Percentiles rank a stretch among this genome's conserved stretches.
Conservation (phyloP, 179 eudicot genomes). For the Drosera spatulata region DNA sequence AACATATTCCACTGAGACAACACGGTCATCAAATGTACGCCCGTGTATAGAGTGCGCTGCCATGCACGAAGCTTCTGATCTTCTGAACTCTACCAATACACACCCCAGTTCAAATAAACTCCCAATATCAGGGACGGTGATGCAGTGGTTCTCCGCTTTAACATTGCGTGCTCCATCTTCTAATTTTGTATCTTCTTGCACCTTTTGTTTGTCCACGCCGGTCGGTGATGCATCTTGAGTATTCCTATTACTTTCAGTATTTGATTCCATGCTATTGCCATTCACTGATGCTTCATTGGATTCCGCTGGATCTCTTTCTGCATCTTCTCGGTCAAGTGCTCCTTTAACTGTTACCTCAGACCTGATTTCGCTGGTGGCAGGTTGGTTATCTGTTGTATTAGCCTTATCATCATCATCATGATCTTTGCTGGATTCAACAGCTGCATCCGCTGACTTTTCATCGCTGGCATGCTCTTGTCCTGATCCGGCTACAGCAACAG, state of each 20-base stretch:
- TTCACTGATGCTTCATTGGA: conserved; percentile 4
- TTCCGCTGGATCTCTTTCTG: not conserved
- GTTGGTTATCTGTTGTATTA: no score
- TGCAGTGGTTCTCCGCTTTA: conserved; percentile 12
- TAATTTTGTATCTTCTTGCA: conserved; percentile 10
- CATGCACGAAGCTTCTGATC: conserved; percentile 65
- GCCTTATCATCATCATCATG: conserved; percentile 4
- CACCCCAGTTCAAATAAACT: conserved; percentile 46
- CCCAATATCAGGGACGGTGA: conserved; percentile 5
- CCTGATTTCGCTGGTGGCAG: no score
- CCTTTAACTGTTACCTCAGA: conserved; percentile 3
- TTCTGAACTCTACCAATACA: conserved; percentile 66
- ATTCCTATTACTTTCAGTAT: conserved; percentile 8
- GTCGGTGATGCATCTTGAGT: conserved; percentile 15
- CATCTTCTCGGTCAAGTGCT: conserved; percentile 8
- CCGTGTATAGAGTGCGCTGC: conserved; percentile 94
- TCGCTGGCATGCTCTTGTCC: no score
- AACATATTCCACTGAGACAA: conserved; percentile 56
- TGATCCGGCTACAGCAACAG: conserved; percentile 6
- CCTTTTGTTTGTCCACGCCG: conserved; percentile 13
- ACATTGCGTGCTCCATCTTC: conserved; percentile 15
- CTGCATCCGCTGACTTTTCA: not conserved
- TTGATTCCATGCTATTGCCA: conserved; percentile 2
- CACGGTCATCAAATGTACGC: conserved; percentile 53
- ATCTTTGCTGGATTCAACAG: conserved; percentile 16